Evolutionary conservation across 164 flowering plant genomes (phyloP).

Genomic region (Taxillus chinensis): DNA sequence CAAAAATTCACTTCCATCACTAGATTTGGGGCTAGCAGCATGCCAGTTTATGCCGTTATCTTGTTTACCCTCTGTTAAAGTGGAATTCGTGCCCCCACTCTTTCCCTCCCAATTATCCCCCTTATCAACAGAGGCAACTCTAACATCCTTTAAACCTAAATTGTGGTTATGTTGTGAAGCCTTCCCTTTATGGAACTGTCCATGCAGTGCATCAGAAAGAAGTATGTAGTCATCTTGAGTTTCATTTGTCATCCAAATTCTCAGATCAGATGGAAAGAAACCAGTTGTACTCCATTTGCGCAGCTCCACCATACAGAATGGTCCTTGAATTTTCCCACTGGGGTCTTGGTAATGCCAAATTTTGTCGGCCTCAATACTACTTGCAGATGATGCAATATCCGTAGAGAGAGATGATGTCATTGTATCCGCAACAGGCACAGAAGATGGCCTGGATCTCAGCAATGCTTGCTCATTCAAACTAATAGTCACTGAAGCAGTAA

Average conservation of each 20-base stretch:
- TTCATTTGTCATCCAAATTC: constrained; percentile 34
- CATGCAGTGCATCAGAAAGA: constrained; percentile 40
- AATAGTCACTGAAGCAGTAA: constrained; percentile 8
- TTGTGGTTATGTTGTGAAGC: constrained; percentile 1
- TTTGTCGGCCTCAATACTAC: constrained; percentile 27
- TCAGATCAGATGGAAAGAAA: constrained; percentile 42
- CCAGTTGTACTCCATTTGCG: constrained; percentile 51
- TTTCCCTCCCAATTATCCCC: background rate
- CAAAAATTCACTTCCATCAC: constrained; percentile 11
- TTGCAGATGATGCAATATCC: constrained; percentile 13
- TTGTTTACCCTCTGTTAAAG: background rate
- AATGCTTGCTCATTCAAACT: constrained; percentile 14
- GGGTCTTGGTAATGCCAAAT: constrained; percentile 67
- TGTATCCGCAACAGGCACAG: constrained; percentile 14
- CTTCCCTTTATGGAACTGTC: constrained; percentile 11
- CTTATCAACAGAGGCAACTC: too few species aligned
- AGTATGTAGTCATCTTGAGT: constrained; percentile 33
- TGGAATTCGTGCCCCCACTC: background rate
- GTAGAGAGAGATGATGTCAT: constrained; percentile 11
- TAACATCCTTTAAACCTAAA: background rate
- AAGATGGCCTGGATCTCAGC: constrained; percentile 9
- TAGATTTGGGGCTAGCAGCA: constrained; percentile 6
- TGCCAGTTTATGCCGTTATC: background rate
- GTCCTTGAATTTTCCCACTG: constrained; percentile 48
- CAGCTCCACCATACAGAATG: constrained; percentile 43